These are phyloP conservation scores for Carex kokanica DNA, from an alignment of 176 grass and related monocot species.

Conservation along the genomic window DNA sequence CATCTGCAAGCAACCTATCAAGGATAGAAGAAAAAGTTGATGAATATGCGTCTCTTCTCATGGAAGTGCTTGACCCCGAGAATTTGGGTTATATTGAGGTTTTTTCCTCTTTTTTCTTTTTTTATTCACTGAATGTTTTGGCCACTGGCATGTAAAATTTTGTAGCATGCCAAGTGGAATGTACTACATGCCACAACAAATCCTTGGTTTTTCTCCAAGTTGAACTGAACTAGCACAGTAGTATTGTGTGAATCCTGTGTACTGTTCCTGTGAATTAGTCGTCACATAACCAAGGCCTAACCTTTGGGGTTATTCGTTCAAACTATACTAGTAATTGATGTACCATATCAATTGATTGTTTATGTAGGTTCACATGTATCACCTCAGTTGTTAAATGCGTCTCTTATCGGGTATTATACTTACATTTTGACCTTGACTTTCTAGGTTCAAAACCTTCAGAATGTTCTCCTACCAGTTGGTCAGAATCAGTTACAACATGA, in stretches of 20 bases:
- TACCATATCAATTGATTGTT: neutral
- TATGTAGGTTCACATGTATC: neutral
- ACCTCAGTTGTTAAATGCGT: neutral
- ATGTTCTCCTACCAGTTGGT: slow-evolving; percentile 41
- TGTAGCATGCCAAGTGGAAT: neutral
- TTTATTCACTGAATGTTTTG: neutral
- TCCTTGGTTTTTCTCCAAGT: neutral
- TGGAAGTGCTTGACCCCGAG: slow-evolving; percentile 75
- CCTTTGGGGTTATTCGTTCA: neutral
- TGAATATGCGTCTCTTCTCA: slow-evolving; percentile 83
- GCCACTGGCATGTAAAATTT: neutral
- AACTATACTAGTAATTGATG: neutral
- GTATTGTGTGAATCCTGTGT: neutral
- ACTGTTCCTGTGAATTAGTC: neutral
- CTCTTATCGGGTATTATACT: neutral
- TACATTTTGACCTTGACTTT: no score
- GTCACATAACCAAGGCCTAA: neutral
- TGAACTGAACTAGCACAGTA: neutral
- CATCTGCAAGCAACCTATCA: slow-evolving; percentile 77
- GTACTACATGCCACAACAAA: neutral
- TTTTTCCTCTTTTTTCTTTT: neutral
- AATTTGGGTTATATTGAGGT: slow-evolving; percentile 76
- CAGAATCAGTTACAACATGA: neutral
- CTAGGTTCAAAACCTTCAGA: slow-evolving; percentile 67
- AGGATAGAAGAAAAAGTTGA: slow-evolving; percentile 78